Conservation (phyloP, 805 yeast genomes). For the Cyberlindnera maclurae region DNA sequence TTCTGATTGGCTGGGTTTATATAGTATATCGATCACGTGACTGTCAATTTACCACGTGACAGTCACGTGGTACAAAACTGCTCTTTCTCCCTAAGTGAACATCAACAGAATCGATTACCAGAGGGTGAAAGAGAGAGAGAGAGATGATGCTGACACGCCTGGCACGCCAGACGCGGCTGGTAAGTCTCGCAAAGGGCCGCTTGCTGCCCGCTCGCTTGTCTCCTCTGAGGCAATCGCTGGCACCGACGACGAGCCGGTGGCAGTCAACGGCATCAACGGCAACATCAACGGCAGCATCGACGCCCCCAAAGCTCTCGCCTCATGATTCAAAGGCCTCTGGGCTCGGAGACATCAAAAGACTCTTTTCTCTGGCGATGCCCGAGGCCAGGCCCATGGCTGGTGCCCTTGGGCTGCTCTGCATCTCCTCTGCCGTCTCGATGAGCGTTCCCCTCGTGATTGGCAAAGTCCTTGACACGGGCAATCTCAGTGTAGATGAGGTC, state of each 20-base stretch:
- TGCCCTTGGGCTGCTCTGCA: slow-evolving; percentile 58
- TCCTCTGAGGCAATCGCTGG: not conserved
- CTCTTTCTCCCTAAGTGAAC: too few species aligned
- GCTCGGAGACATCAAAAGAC: slow-evolving; percentile 30
- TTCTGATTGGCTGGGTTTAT: too few species aligned
- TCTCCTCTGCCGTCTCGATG: slow-evolving; percentile 78
- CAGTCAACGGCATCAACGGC: not conserved
- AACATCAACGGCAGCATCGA: too few species aligned
- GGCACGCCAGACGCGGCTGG: too few species aligned
- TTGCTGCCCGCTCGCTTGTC: too few species aligned
- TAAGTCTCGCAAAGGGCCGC: too few species aligned
- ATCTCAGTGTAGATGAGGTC: slow-evolving; percentile 26
- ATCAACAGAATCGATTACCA: too few species aligned
- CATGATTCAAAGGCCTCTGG: slow-evolving; percentile 30
- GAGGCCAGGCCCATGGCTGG: slow-evolving; percentile 47
- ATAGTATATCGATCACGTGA: too few species aligned
- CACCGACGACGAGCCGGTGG: not conserved
- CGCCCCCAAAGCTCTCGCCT: slow-evolving; percentile 20
- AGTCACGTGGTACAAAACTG: too few species aligned
- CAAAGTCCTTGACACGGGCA: slow-evolving; percentile 60
- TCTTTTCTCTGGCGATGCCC: slow-evolving; percentile 49
- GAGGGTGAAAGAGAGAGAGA: too few species aligned
- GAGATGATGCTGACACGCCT: too few species aligned
- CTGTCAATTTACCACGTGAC: too few species aligned
- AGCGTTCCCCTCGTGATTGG: slow-evolving; percentile 80